Percentiles rank a stretch among this genome's conserved stretches.
phyloP scores from a whole-genome alignment of 2,329 filamentous ascomycete species.

The Neocatenulostroma microsporum region DNA sequence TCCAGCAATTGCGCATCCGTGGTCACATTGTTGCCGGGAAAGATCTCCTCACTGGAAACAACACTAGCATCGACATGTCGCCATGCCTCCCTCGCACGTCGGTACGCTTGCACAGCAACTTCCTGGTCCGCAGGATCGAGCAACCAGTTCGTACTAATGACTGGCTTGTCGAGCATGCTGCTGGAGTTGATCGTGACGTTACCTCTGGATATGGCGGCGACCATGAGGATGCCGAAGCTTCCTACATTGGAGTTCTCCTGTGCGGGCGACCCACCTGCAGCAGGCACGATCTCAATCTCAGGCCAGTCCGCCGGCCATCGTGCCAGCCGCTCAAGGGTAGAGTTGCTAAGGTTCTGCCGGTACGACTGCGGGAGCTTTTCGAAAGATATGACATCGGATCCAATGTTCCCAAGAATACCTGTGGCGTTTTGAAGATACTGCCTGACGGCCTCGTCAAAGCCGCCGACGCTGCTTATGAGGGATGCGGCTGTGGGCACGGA shows the following conservation, averaged over 20 bases:
- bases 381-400: conserved; percentile 18
- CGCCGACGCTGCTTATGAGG: too few species aligned
- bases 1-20: conserved; percentile 40
- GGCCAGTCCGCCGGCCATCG: conserved; percentile 25
- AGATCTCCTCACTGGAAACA: conserved; percentile 32
- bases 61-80: conserved; percentile 18
- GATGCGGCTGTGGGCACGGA: too few species aligned
- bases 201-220: conserved; percentile 30
- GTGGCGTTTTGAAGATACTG: conserved; percentile 9
- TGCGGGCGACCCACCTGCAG: conserved; percentile 15
- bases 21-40: conserved; percentile 32
- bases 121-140: conserved; percentile 26
- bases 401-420: conserved; percentile 12
- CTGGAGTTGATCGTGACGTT: conserved; percentile 27
- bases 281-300: conserved; percentile 2
- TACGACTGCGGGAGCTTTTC: conserved; percentile 25
- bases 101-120: conserved; percentile 27
- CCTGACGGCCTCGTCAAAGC: neutral
- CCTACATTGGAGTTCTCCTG: conserved; percentile 24
- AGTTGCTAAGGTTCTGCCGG: conserved; percentile 14
- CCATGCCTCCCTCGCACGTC: conserved; percentile 23
- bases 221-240: conserved; percentile 25
- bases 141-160: conserved; percentile 32
- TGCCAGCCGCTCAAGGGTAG: conserved; percentile 2
- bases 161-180: conserved; percentile 22